Conservation (phyloP, 805 yeast genomes). For the Candida orba region DNA sequence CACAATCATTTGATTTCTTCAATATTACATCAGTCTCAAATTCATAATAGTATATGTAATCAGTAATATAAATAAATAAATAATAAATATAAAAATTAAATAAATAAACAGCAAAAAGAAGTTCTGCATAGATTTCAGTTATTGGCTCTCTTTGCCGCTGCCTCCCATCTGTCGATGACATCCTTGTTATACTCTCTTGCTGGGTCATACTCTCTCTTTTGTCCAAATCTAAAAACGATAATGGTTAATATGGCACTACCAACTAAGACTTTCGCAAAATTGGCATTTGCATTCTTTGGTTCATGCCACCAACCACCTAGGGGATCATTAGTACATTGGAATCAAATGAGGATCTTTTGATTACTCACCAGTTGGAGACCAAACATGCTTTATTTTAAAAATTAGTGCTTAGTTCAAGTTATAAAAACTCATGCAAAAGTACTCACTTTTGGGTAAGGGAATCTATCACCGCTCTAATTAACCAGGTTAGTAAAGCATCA, state of each 20-base stretch:
- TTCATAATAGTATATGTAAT: too few species aligned
- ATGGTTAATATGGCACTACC: slow-evolving; percentile 13
- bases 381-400: slow-evolving; percentile 16
- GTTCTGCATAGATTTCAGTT: too few species aligned
- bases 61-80: slow-evolving; percentile 4
- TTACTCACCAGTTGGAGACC: slow-evolving; percentile 23
- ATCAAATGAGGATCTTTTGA: neutral
- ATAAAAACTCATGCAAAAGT: neutral
- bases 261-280: slow-evolving; percentile 11
- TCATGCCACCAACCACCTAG: slow-evolving; percentile 24
- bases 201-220: slow-evolving; percentile 13
- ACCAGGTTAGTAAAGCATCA: too few species aligned
- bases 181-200: slow-evolving; percentile 14
- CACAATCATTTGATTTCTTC: too few species aligned
- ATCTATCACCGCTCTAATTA: slow-evolving; percentile 12
- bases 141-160: slow-evolving; percentile 15
- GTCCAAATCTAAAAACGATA: slow-evolving; percentile 14
- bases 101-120: too few species aligned
- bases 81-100: too few species aligned
- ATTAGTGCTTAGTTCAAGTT: neutral
- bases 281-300: slow-evolving; percentile 19
- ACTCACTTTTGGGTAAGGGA: slow-evolving; percentile 22
- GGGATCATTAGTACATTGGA: slow-evolving; percentile 9
- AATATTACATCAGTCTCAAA: too few species aligned
- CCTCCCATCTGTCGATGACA: slow-evolving; percentile 20